phyloP scores from a whole-genome alignment of 2,329 filamentous ascomycete species.

The Colletotrichum sp. region DNA sequence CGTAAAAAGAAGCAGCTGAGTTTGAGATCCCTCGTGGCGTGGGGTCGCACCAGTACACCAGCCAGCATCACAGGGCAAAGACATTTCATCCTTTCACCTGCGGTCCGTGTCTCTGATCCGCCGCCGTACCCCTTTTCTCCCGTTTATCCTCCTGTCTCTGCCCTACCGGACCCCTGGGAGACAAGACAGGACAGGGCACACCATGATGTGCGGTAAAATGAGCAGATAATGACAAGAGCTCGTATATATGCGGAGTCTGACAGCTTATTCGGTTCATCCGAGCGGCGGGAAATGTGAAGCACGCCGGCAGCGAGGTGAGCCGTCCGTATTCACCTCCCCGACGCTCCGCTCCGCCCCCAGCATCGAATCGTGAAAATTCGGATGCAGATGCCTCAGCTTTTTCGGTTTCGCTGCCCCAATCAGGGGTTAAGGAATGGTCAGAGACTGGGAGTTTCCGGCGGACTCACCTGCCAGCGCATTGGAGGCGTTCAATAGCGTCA shows the following conservation, averaged over 20 bases:
- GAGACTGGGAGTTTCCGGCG: not conserved
- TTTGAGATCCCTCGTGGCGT: not conserved
- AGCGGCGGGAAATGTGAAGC: not conserved
- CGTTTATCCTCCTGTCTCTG: not conserved
- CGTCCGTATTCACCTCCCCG: not conserved
- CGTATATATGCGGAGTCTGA: conserved; percentile 3
- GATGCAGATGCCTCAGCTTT: not conserved
- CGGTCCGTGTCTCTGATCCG: not conserved
- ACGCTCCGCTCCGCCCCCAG: not conserved
- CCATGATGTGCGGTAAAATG: not conserved
- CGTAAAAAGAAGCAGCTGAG: not conserved
- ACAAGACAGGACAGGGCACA: no score
- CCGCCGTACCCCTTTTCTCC: not conserved
- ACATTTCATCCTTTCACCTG: not conserved
- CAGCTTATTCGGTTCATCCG: conserved; percentile 7
- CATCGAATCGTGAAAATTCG: not conserved
- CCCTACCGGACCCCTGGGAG: not conserved
- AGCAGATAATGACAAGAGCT: not conserved
- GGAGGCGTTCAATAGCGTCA: conserved; percentile 12
- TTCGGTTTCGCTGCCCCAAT: not conserved
- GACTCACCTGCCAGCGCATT: not conserved
- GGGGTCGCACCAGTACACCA: not conserved
- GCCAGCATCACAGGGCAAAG: not conserved
- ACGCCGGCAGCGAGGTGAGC: not conserved
- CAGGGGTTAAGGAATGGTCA: not conserved